These are phyloP conservation scores for Ceratobasidium sp. DNA, from an alignment of 1,284 basidiomycete genomes.

Conservation along the genomic window DNA sequence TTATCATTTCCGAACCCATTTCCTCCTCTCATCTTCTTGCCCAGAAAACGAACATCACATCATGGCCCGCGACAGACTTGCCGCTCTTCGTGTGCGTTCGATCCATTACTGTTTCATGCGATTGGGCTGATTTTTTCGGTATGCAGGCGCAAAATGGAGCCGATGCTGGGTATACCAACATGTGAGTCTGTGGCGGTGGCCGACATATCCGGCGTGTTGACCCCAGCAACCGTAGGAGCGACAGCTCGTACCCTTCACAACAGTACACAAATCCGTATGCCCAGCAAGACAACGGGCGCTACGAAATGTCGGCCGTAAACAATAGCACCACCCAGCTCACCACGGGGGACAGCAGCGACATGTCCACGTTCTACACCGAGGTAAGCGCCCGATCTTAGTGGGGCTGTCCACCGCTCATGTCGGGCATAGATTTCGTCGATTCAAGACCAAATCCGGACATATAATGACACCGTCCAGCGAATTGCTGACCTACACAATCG, in stretches of 20 bases:
- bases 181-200: conserved; percentile 53
- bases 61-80: conserved; percentile 82
- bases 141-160: conserved; percentile 70
- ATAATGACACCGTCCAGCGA: conserved; percentile 70
- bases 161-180: conserved; percentile 58
- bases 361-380: conserved; percentile 76
- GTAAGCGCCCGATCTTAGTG: conserved; percentile 50
- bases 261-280: conserved; percentile 67
- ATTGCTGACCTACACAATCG: conserved; percentile 76
- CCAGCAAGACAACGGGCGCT: conserved; percentile 64
- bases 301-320: conserved; percentile 71
- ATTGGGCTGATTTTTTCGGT: conserved; percentile 1
- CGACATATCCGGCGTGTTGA: conserved; percentile 1
- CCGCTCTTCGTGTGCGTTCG: conserved; percentile 72
- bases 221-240: conserved; percentile 48
- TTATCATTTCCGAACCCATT: background rate
- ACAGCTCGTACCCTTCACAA: conserved; percentile 71
- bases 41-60: conserved; percentile 40
- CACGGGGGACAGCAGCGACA: conserved; percentile 56
- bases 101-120: background rate
- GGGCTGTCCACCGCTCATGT: background rate
- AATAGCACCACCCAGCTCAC: conserved; percentile 60
- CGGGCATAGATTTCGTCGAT: conserved; percentile 58
- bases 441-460: conserved; percentile 70
- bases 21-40: background rate